These are phyloP conservation scores for Scenedesmus sp. DNA, from an alignment of 163 green algal genomes.

Conservation along the genomic window DNA sequence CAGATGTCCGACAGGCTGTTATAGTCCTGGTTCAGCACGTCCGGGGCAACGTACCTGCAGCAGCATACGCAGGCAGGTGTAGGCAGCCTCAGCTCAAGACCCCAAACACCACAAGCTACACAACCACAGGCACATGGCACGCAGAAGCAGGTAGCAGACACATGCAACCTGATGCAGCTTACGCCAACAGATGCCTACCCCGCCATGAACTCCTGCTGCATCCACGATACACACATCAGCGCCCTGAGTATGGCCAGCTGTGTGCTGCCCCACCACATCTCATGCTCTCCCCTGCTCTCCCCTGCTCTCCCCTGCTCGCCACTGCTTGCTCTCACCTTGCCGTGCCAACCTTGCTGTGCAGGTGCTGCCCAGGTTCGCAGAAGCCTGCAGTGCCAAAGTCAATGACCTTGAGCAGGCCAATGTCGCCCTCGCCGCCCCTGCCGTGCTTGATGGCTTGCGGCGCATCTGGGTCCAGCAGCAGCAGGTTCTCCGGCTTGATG, in stretches of 20 bases:
- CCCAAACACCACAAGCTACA: not conserved
- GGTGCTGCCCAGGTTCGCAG: conserved; percentile 66
- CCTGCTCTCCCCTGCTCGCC: not conserved
- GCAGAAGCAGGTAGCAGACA: no score
- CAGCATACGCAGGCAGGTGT: not conserved
- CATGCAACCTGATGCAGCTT: no score
- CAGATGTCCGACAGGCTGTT: conserved; percentile 47
- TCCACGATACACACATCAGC: no score
- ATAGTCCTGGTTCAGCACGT: conserved; percentile 66
- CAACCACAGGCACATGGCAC: not conserved
- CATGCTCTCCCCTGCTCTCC: not conserved
- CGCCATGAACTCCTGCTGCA: no score
- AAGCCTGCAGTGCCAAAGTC: conserved; percentile 82
- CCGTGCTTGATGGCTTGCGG: conserved; percentile 8
- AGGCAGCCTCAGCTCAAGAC: not conserved
- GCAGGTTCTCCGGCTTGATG: conserved; percentile 74
- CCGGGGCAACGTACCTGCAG: conserved; percentile 75
- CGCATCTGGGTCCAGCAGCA: conserved; percentile 52
- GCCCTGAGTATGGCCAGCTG: no score
- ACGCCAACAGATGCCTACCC: no score
- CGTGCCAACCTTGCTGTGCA: conserved; percentile 75
- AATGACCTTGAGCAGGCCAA: conserved; percentile 54
- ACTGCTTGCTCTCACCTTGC: conserved; percentile 23
- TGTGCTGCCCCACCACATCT: no score
- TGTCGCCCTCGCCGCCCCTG: not conserved